phyloP scores from a whole-genome alignment of 345 rosid genomes.

The Dipteronia sinensis region DNA sequence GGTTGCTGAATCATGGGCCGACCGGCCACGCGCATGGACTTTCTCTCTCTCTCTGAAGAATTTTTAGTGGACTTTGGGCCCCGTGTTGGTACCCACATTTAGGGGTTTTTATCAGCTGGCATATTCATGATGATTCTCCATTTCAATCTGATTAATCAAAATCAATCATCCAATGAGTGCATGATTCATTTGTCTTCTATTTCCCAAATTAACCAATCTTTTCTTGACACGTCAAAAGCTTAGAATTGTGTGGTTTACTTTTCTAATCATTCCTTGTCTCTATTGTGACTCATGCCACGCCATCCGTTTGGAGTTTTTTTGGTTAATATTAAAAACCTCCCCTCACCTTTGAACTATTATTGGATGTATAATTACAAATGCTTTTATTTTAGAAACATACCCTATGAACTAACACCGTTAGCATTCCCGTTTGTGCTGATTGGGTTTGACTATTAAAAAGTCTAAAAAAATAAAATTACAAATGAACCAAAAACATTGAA shows the following conservation, averaged over 20 bases:
- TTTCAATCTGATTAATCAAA: too few relatives aligned
- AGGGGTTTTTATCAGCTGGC: neutral
- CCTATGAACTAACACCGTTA: too few relatives aligned
- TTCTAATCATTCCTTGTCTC: neutral
- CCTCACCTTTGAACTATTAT: too few relatives aligned
- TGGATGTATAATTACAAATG: too few relatives aligned
- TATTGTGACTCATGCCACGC: neutral
- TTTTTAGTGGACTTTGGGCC: neutral
- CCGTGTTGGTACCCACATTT: neutral
- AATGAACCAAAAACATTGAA: too few relatives aligned
- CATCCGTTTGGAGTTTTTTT: neutral
- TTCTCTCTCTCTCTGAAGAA: neutral
- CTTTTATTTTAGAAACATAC: too few relatives aligned
- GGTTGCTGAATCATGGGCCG: neutral
- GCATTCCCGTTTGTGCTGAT: too few relatives aligned
- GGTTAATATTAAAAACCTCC: too few relatives aligned
- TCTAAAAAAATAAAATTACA: too few relatives aligned
- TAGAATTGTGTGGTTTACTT: neutral
- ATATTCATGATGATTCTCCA: neutral
- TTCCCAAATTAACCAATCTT: neutral
- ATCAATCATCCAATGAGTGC: neutral
- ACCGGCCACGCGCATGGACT: slow-evolving; percentile 5
- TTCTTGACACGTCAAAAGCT: neutral
- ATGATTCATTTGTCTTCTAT: neutral
- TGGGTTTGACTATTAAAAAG: too few relatives aligned